Base-by-base conservation (phyloP, 345 rosid species). In the Salix caprea region DNA sequence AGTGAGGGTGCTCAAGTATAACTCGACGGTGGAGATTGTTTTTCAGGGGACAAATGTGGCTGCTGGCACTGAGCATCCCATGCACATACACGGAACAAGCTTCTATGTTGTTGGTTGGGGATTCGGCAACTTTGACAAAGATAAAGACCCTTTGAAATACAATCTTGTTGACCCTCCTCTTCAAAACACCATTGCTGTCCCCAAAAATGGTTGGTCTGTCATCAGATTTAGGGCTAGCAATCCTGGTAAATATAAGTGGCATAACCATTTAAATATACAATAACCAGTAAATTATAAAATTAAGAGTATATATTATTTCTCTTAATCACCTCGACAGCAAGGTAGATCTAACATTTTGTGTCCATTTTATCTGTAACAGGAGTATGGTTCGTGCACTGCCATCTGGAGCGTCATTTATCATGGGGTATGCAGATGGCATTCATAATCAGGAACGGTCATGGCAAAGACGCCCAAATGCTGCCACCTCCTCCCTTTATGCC, bases 341-440 rank as follows among this genome's bases (percentile, higher is more conserved):
- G 67, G 2, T 1, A 64, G 2, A 1, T 23, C 15, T 64, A 13
- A 26, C 2, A 32, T 64, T 10, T 28, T 64, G 7, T 4, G 5
- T 19, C 14, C 3, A 18, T 54, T 69, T 16, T 15, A 66, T 54
- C 2, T 65, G 42, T 15, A 46, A 18, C 81, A 89, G 92, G 92
- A 48, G 96, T 87, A 37, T 90, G 96, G 96, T 91, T 87, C 78
- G 52, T 87, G 92, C 92, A 89, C 77, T 89, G 92, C 69, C 92
- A 89, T 76, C 46, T 89, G 75, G 92, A 91, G 70, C 83, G 76
- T 44, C 92, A 90, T 74, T 78, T 88, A 0, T 73, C 92, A 0
- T 90, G 96, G 96, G 96, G 96, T 4, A 88, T 91, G 36, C 88
- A 84, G 69, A 87, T 81, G 71, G 88, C 89, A 1, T 89, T 89